These are phyloP conservation scores for Asclepias syriaca DNA, from an alignment of 257 asterid species.

Conservation along the genomic window DNA sequence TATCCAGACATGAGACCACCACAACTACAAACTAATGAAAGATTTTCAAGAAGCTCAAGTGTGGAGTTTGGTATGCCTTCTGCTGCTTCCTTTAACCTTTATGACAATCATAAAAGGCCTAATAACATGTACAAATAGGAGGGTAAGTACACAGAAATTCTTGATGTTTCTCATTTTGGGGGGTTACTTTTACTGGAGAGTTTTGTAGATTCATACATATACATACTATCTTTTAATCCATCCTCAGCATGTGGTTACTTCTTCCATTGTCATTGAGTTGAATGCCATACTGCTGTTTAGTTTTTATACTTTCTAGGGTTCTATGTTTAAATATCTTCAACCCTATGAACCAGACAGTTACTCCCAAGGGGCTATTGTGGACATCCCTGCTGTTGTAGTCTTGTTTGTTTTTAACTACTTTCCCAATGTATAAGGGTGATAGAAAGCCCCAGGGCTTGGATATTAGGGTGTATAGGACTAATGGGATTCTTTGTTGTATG, in stretches of 20 bases:
- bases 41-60: conserved; percentile 30
- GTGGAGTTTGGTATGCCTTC: conserved; percentile 43
- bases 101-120: conserved; percentile 37
- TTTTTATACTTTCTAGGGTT: neutral
- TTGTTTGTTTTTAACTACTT: neutral
- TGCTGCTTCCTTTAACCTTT: conserved; percentile 29
- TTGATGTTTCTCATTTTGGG: neutral
- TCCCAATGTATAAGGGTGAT: neutral
- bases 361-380: neutral
- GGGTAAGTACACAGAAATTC: neutral
- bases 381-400: neutral
- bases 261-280: neutral
- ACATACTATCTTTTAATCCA: neutral
- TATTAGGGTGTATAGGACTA: neutral
- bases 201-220: neutral
- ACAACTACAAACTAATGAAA: conserved; percentile 28
- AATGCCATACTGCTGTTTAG: neutral
- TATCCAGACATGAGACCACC: conserved; percentile 30
- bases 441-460: neutral
- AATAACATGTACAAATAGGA: conserved; percentile 36
- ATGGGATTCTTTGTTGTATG: neutral
- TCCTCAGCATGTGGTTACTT: neutral
- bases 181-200: neutral
- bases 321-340: neutral
- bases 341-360: neutral